Evolutionary conservation across 495 filamentous ascomycete genomes (phyloP).

Genomic region (Pyrenula massariospora): DNA sequence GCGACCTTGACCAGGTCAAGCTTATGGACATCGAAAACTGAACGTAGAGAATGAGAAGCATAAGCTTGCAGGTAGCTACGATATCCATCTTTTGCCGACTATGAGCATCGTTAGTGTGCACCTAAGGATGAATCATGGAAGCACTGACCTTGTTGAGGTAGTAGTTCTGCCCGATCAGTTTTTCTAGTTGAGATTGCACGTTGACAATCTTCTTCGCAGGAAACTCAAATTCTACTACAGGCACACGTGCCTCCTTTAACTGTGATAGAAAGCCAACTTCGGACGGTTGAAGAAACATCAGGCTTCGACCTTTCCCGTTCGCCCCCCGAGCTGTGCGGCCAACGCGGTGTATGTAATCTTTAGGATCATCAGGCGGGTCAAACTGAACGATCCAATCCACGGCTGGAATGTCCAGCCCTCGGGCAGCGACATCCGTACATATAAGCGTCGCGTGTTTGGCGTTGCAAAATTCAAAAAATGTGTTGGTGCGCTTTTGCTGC

Average conservation of each 20-base stretch:
- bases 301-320: conserved; percentile 66
- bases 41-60: conserved; percentile 77
- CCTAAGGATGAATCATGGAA: too few relatives aligned
- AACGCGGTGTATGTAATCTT: conserved; percentile 94
- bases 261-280: conserved; percentile 89
- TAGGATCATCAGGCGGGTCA: conserved; percentile 83
- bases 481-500: conserved; percentile 93
- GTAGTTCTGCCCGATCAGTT: conserved; percentile 87
- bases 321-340: conserved; percentile 86
- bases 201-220: conserved; percentile 84
- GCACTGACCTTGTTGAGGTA: conserved; percentile 78
- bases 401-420: conserved; percentile 85
- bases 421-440: conserved; percentile 91
- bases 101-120: too few relatives aligned
- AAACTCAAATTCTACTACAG: conserved; percentile 93
- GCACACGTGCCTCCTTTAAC: conserved; percentile 83
- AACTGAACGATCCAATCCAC: conserved; percentile 97
- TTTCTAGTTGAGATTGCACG: conserved; percentile 88
- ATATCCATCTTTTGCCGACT: conserved; percentile 60
- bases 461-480: conserved; percentile 98
- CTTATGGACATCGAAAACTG: conserved; percentile 88
- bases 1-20: conserved; percentile 88
- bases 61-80: conserved; percentile 90
- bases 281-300: conserved; percentile 86
- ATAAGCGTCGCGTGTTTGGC: conserved; percentile 81